Evolutionary conservation across 495 filamentous ascomycete genomes (phyloP).

Genomic region (Aspergillus bertholletiae): DNA sequence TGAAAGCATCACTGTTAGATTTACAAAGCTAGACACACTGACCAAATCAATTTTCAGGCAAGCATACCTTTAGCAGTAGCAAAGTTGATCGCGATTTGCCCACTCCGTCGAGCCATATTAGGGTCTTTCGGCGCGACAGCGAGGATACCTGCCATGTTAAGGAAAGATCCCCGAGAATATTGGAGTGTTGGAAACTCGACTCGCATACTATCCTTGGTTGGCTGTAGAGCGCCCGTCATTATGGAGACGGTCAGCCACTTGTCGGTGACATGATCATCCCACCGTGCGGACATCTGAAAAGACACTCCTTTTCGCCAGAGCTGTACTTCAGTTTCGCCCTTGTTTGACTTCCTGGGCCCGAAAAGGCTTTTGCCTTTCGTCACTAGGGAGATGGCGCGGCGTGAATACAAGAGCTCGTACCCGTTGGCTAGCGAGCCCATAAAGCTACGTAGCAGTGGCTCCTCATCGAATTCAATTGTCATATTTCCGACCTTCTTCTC

Average conservation of each 20-base stretch:
- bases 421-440: slow-evolving; percentile 29
- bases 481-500: slow-evolving; percentile 26
- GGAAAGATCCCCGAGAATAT: slow-evolving; percentile 26
- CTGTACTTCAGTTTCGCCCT: slow-evolving; percentile 32
- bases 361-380: slow-evolving; percentile 26
- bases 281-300: slow-evolving; percentile 29
- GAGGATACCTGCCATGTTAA: slow-evolving; percentile 34
- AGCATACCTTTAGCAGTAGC: slow-evolving; percentile 24
- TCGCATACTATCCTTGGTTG: slow-evolving; percentile 23
- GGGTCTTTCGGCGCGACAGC: slow-evolving; percentile 25
- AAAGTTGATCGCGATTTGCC: slow-evolving; percentile 33
- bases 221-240: neutral
- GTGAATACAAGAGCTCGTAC: slow-evolving; percentile 32
- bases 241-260: slow-evolving; percentile 33
- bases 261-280: slow-evolving; percentile 30
- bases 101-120: slow-evolving; percentile 15
- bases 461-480: slow-evolving; percentile 25
- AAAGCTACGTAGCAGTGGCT: slow-evolving; percentile 22
- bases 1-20: slow-evolving; percentile 1
- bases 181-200: slow-evolving; percentile 20
- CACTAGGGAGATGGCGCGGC: slow-evolving; percentile 26
- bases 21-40: no score
- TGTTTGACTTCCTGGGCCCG: slow-evolving; percentile 24
- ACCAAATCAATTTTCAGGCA: no score
- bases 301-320: slow-evolving; percentile 28